Evolutionary conservation across 2,329 filamentous ascomycete genomes (phyloP).

Genomic region (Colletotrichum neosansevieriae): DNA sequence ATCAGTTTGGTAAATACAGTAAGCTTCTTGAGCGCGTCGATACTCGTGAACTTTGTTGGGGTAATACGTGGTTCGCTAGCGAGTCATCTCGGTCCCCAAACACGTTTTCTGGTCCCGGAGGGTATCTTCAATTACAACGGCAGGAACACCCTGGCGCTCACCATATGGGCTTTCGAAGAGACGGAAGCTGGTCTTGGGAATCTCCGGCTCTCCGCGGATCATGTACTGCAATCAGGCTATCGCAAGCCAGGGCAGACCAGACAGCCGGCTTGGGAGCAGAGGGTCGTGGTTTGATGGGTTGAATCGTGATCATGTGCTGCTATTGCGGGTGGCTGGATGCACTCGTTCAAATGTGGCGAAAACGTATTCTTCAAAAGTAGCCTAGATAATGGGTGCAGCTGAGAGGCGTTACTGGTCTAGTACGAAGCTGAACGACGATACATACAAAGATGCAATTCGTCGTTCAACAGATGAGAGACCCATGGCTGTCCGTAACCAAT

Average conservation of each 20-base stretch:
- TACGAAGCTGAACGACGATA: too few relatives aligned
- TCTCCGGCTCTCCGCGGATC: background rate
- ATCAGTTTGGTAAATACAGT: conserved; percentile 66
- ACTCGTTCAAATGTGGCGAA: too few relatives aligned
- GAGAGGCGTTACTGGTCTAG: too few relatives aligned
- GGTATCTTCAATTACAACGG: conserved; percentile 77
- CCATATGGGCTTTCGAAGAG: conserved; percentile 71
- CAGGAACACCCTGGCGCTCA: conserved; percentile 73
- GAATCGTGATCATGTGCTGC: too few relatives aligned
- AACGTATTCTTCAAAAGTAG: too few relatives aligned
- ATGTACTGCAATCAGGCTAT: conserved; percentile 50
- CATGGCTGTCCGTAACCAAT: too few relatives aligned
- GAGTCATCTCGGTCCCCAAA: conserved; percentile 77
- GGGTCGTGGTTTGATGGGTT: conserved; percentile 54
- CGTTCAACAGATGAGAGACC: too few relatives aligned
- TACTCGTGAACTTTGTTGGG: background rate
- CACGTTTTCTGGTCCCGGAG: conserved; percentile 74
- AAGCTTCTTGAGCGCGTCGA: too few relatives aligned
- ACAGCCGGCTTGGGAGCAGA: conserved; percentile 56
- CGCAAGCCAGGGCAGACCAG: conserved; percentile 54
- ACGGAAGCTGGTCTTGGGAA: conserved; percentile 57
- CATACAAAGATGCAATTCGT: too few relatives aligned
- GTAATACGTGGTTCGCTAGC: conserved; percentile 43
- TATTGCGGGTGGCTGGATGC: too few relatives aligned
- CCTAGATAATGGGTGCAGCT: too few relatives aligned